These are phyloP conservation scores for Ambrosia artemisiifolia DNA, from an alignment of 129 eudicot genomes.

Conservation along the genomic window DNA sequence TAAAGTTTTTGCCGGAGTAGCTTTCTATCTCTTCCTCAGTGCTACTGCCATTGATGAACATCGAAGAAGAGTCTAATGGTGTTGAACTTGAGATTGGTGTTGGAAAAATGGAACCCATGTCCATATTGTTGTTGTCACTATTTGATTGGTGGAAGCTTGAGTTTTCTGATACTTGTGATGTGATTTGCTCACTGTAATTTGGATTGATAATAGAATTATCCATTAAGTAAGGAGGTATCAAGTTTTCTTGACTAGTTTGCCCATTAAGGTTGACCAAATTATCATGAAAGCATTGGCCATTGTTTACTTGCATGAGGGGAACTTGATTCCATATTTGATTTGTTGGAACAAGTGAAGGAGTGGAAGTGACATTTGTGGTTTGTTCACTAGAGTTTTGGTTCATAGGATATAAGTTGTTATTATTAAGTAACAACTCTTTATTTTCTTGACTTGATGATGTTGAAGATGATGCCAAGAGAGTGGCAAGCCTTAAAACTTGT, in stretches of 20 bases:
- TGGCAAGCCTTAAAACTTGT: conserved; percentile 58
- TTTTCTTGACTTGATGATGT: conserved; percentile 27
- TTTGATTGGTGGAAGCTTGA: conserved; percentile 39
- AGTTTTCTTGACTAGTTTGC: conserved; percentile 28
- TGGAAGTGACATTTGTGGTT: conserved; percentile 24
- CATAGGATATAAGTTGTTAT: conserved; percentile 30
- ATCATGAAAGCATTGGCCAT: conserved; percentile 26
- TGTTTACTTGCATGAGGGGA: conserved; percentile 8
- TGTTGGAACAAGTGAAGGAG: conserved; percentile 15
- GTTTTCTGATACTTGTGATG: conserved; percentile 38
- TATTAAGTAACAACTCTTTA: conserved; percentile 32
- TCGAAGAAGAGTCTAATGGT: conserved; percentile 48
- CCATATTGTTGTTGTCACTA: conserved; percentile 31
- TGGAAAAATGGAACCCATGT: conserved; percentile 46
- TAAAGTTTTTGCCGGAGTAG: conserved; percentile 56
- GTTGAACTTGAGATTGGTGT: conserved; percentile 55
- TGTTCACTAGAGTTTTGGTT: conserved; percentile 38
- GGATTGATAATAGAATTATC: conserved; percentile 16
- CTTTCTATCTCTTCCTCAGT: conserved; percentile 67
- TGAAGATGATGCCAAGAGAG: conserved; percentile 38
- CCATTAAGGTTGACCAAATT: conserved; percentile 18
- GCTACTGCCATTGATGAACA: conserved; percentile 37
- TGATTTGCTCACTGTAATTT: conserved; percentile 21
- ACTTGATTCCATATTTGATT: conserved; percentile 28
- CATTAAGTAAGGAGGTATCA: conserved; percentile 17